Base-by-base conservation (phyloP, 2,329 filamentous ascomycete species). In the Arthrobotrys conoides region DNA sequence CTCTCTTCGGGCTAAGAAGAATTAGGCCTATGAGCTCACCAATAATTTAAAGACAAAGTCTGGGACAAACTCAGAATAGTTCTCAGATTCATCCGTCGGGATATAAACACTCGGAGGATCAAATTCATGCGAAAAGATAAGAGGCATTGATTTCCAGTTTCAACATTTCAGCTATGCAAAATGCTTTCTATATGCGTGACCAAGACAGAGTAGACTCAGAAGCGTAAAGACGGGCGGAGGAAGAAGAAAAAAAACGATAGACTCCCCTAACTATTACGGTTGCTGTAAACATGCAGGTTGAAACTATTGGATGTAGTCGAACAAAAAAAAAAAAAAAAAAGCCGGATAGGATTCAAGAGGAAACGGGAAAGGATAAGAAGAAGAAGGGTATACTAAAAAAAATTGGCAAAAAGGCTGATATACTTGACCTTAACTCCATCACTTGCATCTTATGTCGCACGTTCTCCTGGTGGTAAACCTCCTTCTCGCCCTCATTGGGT, bases 161-260 rank as follows among this genome's bases (percentile, higher is more conserved):
- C n/a, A 20, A 46, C 10, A 4, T 46, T 30, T 59, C 53, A 59
- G 33, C 33, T 61, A 61, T 61, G 57, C 57, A 44, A n/a, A 61
- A 61, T 61, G 57, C 36, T 18, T 61, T 61, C 57, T 61, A 61
- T 61, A 61, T 61, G 57, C 57, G 33, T 61, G 36, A 59, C 53
- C 33, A 59, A 61, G 22, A 44, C 33, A 44, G 16, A 44, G 10
- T 12, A 59, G 36, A 59, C n/a, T 36, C 53, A 41, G 57, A 61
- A 22, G 48, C 48, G 22, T 51, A 51, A 51, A 51, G 20, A 51
- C 20, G 22, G 14, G n/a, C 18, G 20, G 20, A 61, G 33, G 22
- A 41, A 53, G 24, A 55, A 55, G 27, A 41, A 67, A 44, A 67
- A 44, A 67, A 67, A 55, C 46, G 48, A 68, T 57, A 33, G 65